Percentiles rank a stretch among this genome's conserved stretches.
Evolutionary conservation across 768 basidiomycete genomes (phyloP).

Genomic region (Hebeloma cylindrosporum): DNA sequence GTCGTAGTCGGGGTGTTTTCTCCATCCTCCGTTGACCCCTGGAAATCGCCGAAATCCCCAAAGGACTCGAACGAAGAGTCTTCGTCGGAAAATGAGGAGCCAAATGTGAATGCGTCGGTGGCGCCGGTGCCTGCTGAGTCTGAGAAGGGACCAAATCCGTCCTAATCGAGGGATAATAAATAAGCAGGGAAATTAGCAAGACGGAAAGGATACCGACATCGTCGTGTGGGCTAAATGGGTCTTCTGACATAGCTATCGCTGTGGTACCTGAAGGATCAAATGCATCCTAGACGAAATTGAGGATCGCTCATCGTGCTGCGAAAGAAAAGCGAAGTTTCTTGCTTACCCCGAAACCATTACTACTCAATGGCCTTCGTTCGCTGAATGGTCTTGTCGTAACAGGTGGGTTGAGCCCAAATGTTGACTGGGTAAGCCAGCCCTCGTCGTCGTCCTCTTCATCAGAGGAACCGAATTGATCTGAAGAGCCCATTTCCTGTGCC

Average conservation of each 20-base stretch:
- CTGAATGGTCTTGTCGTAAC: constrained; percentile 46
- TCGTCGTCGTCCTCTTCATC: constrained; percentile 80
- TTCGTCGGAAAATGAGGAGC: constrained; percentile 62
- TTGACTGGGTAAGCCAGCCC: constrained; percentile 79
- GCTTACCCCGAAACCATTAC: constrained; percentile 55
- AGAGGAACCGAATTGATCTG: constrained; percentile 55
- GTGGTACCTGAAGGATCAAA: constrained; percentile 42
- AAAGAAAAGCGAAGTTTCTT: neutral
- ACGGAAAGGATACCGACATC: constrained; percentile 41
- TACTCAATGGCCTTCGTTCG: constrained; percentile 45
- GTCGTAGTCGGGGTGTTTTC: constrained; percentile 41
- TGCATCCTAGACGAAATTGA: constrained; percentile 41
- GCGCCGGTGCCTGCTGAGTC: constrained; percentile 51
- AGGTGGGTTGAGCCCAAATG: constrained; percentile 58
- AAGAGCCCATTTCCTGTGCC: constrained; percentile 67
- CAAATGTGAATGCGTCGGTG: constrained; percentile 58
- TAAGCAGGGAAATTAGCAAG: neutral
- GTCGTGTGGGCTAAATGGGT: constrained; percentile 52
- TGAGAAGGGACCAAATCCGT: constrained; percentile 81
- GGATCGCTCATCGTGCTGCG: neutral
- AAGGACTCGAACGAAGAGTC: constrained; percentile 71
- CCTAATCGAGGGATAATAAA: constrained; percentile 33
- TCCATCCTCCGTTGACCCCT: constrained; percentile 47
- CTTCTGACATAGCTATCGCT: constrained; percentile 39
- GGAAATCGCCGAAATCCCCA: constrained; percentile 83